These are phyloP conservation scores for Blastobotrys raffinosifermentans DNA, from an alignment of 1,139 yeast genomes.

Conservation along the genomic window DNA sequence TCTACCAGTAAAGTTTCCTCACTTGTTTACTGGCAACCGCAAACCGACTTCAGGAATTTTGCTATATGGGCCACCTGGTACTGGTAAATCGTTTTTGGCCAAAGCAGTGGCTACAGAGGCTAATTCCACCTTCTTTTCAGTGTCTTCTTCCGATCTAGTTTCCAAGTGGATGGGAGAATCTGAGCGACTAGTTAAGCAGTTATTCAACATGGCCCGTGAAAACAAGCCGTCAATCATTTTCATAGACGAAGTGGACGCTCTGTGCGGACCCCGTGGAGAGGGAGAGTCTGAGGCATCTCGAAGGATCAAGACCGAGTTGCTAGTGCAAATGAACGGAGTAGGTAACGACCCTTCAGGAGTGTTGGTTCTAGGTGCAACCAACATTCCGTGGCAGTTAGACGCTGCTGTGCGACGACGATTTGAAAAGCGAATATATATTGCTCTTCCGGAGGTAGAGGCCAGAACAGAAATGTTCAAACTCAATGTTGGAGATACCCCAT, in stretches of 20 bases:
- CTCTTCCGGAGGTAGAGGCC: conserved; percentile 89
- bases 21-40: conserved; percentile 86
- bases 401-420: conserved; percentile 96
- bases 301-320: conserved; percentile 89
- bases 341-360: conserved; percentile 94
- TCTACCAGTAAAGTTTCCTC: conserved; percentile 91
- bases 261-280: conserved; percentile 97
- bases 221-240: conserved; percentile 91
- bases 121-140: conserved; percentile 91
- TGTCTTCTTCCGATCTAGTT: conserved; percentile 88
- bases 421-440: conserved; percentile 89
- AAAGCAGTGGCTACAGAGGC: conserved; percentile 99
- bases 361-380: conserved; percentile 93
- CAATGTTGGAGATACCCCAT: conserved; percentile 87
- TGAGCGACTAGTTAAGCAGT: conserved; percentile 88
- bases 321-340: conserved; percentile 98
- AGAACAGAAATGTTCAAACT: conserved; percentile 90
- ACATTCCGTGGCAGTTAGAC: conserved; percentile 98
- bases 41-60: conserved; percentile 91
- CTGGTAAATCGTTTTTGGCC: conserved; percentile 95
- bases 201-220: conserved; percentile 94
- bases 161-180: conserved; percentile 99
- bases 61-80: conserved; percentile 97
- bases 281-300: conserved; percentile 97
- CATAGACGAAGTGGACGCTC: conserved; percentile 96